Conservation (phyloP, 1,284 basidiomycete species). For the Kalmanozyma brasiliensis region DNA sequence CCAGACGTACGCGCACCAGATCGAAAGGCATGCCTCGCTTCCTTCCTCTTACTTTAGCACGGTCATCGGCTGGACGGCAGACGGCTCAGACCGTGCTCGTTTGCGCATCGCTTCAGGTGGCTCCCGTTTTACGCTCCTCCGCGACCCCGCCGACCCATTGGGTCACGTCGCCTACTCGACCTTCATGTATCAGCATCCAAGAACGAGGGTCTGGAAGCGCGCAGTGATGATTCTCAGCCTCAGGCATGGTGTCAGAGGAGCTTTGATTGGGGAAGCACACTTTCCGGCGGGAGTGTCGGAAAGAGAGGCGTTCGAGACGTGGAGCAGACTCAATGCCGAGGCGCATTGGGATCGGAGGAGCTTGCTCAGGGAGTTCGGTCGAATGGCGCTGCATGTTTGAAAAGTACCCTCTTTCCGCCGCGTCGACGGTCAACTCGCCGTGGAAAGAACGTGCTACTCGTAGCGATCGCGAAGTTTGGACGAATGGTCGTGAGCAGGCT, state of each 20-base stretch:
- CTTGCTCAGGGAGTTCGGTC: background rate
- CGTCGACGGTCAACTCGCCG: no score
- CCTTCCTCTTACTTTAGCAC: background rate
- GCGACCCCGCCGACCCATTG: background rate
- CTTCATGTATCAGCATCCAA: background rate
- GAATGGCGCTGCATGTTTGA: background rate
- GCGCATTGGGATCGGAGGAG: conserved; percentile 1
- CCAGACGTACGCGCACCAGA: rapidly evolving
- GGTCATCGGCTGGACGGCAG: background rate
- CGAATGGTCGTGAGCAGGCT: no score
- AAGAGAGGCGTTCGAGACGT: background rate
- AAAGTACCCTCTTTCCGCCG: no score
- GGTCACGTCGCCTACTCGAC: conserved; percentile 4
- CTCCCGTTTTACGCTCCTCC: background rate
- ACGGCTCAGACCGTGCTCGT: background rate
- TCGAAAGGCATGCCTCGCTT: background rate
- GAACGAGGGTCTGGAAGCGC: background rate
- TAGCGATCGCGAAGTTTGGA: no score
- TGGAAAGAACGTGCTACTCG: no score
- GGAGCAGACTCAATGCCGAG: background rate
- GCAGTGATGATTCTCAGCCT: conserved; percentile 10
- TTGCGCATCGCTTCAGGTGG: background rate
- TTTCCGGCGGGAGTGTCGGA: background rate
- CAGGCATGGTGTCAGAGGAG: background rate
- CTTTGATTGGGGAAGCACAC: conserved; percentile 13